A percentile compares a stretch with the other conserved stretches of the same genome.
phyloP scores from a whole-genome alignment of 164 flowering plant species.

The Berberis vulgaris region DNA sequence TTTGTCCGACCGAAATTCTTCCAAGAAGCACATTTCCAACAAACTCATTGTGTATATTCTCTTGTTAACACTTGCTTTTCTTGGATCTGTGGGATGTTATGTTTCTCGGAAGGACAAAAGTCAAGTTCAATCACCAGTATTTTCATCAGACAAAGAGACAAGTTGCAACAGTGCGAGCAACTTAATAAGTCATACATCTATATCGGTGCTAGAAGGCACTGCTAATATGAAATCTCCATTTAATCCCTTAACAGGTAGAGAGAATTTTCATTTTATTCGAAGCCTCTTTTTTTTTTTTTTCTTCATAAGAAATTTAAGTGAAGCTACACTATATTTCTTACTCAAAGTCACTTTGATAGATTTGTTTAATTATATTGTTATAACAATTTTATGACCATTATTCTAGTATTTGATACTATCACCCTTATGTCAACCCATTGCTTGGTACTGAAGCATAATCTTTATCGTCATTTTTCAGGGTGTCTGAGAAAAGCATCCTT shows the following conservation, averaged over 20 bases:
- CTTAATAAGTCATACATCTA: constrained; percentile 44
- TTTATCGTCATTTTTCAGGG: constrained; percentile 32
- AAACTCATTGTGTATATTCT: constrained; percentile 53
- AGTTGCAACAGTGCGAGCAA: constrained; percentile 69
- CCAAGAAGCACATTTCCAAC: constrained; percentile 37
- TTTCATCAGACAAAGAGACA: constrained; percentile 54
- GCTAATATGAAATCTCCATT: constrained; percentile 20
- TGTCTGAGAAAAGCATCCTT: constrained; percentile 44
- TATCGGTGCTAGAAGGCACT: constrained; percentile 34
- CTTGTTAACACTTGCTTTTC: constrained; percentile 47
- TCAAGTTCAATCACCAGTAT: constrained; percentile 31
- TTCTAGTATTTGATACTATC: background rate
- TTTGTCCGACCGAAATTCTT: constrained; percentile 17
- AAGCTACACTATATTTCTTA: too few relatives aligned
- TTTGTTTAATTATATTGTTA: too few relatives aligned
- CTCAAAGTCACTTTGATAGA: too few relatives aligned
- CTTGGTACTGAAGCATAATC: background rate
- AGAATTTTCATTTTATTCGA: background rate
- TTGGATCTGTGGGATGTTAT: constrained; percentile 50
- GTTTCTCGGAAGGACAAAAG: constrained; percentile 41
- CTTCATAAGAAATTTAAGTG: too few relatives aligned
- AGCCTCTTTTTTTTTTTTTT: background rate
- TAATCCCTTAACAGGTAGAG: constrained; percentile 42
- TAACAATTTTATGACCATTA: too few relatives aligned
- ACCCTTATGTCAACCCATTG: background rate